These are phyloP conservation scores for Gossypium davidsonii DNA, from an alignment of 441 rosid species.

Conservation along the genomic window DNA sequence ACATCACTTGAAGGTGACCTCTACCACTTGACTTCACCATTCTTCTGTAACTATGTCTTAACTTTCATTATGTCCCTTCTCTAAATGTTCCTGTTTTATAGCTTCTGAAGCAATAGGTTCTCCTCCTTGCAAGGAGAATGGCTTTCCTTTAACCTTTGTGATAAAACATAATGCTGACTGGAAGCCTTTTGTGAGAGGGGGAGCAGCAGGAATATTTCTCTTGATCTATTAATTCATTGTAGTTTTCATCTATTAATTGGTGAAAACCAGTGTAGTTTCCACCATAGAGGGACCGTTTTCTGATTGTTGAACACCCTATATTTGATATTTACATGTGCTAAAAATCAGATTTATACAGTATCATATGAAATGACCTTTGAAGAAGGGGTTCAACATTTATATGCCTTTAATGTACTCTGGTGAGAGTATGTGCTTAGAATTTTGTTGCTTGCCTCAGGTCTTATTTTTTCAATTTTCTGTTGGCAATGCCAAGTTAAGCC, in stretches of 20 bases:
- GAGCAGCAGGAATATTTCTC: not conserved
- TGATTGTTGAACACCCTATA: not conserved
- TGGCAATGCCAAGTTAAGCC: not conserved
- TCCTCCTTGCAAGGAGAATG: not conserved
- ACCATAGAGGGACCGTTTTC: not conserved
- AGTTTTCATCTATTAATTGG: not conserved
- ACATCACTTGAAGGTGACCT: constrained; percentile 52
- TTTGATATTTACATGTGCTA: not conserved
- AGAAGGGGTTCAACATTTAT: not conserved
- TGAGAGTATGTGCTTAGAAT: not conserved
- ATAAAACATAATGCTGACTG: constrained; percentile 5
- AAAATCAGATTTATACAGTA: not conserved
- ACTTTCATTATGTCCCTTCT: not conserved
- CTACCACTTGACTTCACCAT: constrained; percentile 13
- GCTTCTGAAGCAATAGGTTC: not conserved
- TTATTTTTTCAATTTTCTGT: not conserved
- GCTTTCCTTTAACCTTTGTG: not conserved
- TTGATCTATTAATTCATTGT: not conserved
- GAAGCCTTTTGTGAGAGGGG: not conserved
- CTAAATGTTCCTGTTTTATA: not conserved
- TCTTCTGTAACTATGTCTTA: not conserved
- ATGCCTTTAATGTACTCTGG: not conserved
- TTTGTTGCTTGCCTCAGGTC: not conserved
- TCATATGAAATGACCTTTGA: not conserved
- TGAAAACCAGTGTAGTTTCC: not conserved